Evolutionary conservation across 768 basidiomycete genomes (phyloP), one percentile per base, ranked within the genome.

Genomic region (Tricholoma hemisulphureum): DNA sequence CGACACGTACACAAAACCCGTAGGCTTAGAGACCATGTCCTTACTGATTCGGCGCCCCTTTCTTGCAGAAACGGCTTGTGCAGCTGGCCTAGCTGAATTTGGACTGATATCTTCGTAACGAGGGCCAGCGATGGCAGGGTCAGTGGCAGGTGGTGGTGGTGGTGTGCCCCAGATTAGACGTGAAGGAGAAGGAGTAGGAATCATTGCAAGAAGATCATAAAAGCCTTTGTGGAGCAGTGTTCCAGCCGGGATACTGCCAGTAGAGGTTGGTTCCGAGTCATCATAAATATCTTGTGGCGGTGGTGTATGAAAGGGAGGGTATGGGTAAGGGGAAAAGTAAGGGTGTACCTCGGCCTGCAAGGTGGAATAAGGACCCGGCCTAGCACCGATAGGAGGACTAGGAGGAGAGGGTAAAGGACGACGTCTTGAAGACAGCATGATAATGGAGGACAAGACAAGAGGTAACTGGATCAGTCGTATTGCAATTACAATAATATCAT

Each of bases 221-320:
- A 93, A 93, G n/a, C 91, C 93, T 62, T 91, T 88, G 81, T 94
- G 91, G 35, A 93, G 76, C 53, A 93, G 75, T 6, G 89, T 89
- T 24, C 88, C 89, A 13, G 80, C 81, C 53, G 84, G 84, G 61
- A 88, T 73, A 57, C 81, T 77, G 29, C n/a, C n/a, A n/a, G n/a
- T n/a, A n/a, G 78, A 78, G n/a, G 75, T 65, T 31, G 75, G 73
- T 56, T 77, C n/a, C n/a, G n/a, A n/a, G n/a, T n/a, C 75, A 65
- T 82, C 73, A 64, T 75, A 73, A 29, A 71, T 59, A 64, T 73
- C 69, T 61, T 75, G 73, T 34, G 75, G 71, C 54, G 71, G 74
- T 51, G 77, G 64, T 64, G 65, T 48, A n/a, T 6, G 8, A 55
- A 69, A 71, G 50, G 73, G 74, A 43, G 81, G 77, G 63, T 76